phyloP scores from a whole-genome alignment of 495 filamentous ascomycete species.

The Penicillium riverlandense region DNA sequence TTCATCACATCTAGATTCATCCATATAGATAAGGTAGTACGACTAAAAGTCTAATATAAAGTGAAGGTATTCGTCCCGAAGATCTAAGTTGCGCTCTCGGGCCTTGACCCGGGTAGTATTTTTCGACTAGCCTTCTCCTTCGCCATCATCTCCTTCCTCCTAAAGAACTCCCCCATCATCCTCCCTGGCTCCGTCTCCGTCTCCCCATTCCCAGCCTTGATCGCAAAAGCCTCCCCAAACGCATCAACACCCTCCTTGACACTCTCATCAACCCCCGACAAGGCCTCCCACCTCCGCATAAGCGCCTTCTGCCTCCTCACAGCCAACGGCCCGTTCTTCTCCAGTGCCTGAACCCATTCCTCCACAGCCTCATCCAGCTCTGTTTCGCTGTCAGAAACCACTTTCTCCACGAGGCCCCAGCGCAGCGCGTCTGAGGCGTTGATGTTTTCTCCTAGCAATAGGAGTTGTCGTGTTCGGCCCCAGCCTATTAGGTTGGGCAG shows the following conservation, averaged over 20 bases:
- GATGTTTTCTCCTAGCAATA: constrained; percentile 18
- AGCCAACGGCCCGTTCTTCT: constrained; percentile 16
- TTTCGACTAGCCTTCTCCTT: no score
- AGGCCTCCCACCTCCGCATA: constrained; percentile 16
- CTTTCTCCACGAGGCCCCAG: constrained; percentile 19
- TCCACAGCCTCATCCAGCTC: constrained; percentile 17
- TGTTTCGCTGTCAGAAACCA: constrained; percentile 4
- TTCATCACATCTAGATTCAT: no score
- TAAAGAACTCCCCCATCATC: constrained; percentile 15
- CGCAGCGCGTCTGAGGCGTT: constrained; percentile 12
- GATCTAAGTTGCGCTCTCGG: no score
- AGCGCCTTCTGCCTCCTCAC: constrained; percentile 18
- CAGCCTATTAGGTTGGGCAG: constrained; percentile 17
- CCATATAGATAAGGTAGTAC: no score
- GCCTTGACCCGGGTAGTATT: no score
- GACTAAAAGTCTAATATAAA: no score
- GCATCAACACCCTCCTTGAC: constrained; percentile 13
- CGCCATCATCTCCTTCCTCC: not conserved
- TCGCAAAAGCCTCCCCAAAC: constrained; percentile 14
- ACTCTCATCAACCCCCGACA: constrained; percentile 7
- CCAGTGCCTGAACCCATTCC: constrained; percentile 12
- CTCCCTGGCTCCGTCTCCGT: constrained; percentile 8
- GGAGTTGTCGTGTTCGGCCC: constrained; percentile 16
- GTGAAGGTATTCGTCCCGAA: no score
- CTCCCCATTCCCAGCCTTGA: not conserved